phyloP scores from a whole-genome alignment of 345 rosid species.

The Salix brachista region DNA sequence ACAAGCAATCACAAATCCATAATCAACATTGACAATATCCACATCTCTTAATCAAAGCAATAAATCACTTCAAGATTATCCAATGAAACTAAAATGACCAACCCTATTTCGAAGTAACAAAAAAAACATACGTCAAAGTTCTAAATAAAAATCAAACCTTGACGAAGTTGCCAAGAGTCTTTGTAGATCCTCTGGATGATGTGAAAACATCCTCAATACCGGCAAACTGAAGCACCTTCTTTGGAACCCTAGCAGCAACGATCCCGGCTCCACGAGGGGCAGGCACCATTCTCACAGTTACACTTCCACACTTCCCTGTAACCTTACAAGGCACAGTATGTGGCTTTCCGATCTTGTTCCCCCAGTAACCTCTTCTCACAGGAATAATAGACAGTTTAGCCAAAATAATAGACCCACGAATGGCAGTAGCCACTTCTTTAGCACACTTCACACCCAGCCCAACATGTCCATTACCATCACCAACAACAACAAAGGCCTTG shows the following conservation, averaged over 20 bases:
- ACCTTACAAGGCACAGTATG: conserved; percentile 75
- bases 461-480: conserved; percentile 61
- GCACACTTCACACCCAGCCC: conserved; percentile 71
- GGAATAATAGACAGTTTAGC: conserved; percentile 68
- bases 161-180: conserved; percentile 80
- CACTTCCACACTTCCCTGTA: conserved; percentile 70
- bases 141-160: conserved; percentile 40
- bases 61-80: background rate
- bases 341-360: conserved; percentile 70
- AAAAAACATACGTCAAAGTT: background rate
- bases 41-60: background rate
- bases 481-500: conserved; percentile 72
- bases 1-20: too few species aligned
- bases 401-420: conserved; percentile 55
- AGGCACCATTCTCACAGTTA: conserved; percentile 71
- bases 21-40: too few species aligned
- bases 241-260: conserved; percentile 82
- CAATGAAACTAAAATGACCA: too few species aligned
- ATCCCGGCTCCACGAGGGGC: conserved; percentile 83
- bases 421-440: conserved; percentile 70
- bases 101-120: background rate
- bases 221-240: conserved; percentile 83
- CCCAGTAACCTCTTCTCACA: conserved; percentile 76
- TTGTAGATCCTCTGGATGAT: conserved; percentile 75
- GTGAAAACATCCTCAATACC: conserved; percentile 85